Percentiles rank a stretch among this genome's conserved stretches.
phyloP scores from a whole-genome alignment of 1,139 yeast species.

The Citeromyces hawaiiensis region DNA sequence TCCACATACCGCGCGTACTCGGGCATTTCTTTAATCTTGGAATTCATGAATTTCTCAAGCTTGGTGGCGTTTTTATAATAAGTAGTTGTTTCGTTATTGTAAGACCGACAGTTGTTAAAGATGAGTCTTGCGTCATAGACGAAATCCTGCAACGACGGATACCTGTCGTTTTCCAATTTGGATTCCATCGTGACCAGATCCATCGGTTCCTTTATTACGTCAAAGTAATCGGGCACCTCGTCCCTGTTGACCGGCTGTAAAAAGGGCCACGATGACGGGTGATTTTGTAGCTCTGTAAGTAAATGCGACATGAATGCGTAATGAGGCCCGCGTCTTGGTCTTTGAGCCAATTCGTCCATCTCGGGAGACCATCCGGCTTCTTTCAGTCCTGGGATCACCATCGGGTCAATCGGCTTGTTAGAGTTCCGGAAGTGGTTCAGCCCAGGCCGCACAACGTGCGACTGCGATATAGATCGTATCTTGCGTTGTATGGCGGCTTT shows the following conservation, averaged over 20 bases:
- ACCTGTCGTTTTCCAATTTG: constrained; percentile 83
- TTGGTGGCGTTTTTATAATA: constrained; percentile 87
- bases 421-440: constrained; percentile 54
- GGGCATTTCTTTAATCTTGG: constrained; percentile 72
- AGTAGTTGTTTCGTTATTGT: constrained; percentile 82
- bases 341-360: constrained; percentile 92
- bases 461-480: constrained; percentile 64
- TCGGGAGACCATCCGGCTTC: constrained; percentile 98
- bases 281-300: constrained; percentile 78
- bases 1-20: constrained; percentile 48
- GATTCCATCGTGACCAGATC: constrained; percentile 92
- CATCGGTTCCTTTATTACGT: constrained; percentile 98
- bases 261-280: constrained; percentile 99
- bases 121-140: constrained; percentile 78
- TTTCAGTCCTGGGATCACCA: constrained; percentile 71
- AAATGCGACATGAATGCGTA: constrained; percentile 86
- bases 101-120: constrained; percentile 81
- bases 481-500: constrained; percentile 85
- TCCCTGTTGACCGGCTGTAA: constrained; percentile 84
- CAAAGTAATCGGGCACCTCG: constrained; percentile 94
- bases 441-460: constrained; percentile 77
- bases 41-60: constrained; percentile 75
- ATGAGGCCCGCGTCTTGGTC: constrained; percentile 92
- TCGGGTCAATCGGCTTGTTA: constrained; percentile 43
- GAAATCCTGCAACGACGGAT: constrained; percentile 83